Percentiles rank a stretch among this genome's conserved stretches.
These are phyloP conservation scores for Protomyces inouyei DNA, from an alignment of 1,139 yeast genomes.

Conservation along the genomic window DNA sequence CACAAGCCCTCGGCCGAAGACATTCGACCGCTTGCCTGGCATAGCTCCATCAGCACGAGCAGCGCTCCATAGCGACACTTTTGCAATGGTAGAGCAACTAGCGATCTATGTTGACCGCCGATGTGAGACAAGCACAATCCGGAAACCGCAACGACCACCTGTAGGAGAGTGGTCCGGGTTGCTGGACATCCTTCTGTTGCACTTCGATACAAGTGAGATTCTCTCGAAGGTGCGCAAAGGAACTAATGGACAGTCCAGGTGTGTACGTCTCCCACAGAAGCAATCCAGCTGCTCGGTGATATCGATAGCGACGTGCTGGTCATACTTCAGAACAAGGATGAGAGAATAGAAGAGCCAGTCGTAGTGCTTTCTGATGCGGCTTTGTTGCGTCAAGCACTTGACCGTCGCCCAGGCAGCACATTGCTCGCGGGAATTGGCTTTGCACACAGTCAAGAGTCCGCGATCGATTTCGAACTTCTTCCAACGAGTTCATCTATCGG, in stretches of 20 bases:
- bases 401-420: background rate
- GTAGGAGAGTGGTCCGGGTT: background rate
- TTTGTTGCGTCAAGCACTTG: background rate
- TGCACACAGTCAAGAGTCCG: background rate
- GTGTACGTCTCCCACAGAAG: background rate
- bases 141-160: background rate
- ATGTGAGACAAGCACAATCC: background rate
- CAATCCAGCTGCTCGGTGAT: background rate
- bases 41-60: no score
- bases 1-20: no score
- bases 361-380: background rate
- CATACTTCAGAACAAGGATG: background rate
- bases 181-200: background rate
- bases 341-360: background rate
- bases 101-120: background rate
- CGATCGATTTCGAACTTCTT: background rate
- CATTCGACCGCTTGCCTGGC: no score
- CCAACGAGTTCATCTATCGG: background rate
- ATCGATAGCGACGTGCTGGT: background rate
- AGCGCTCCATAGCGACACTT: no score
- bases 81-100: background rate
- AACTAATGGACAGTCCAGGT: background rate
- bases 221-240: background rate
- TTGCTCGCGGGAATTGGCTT: background rate
- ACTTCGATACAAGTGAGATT: background rate